Evolutionary conservation across 306 rosid genomes (phyloP), one percentile per base, ranked within the genome.

Genomic region (Cicer cuneatum): DNA sequence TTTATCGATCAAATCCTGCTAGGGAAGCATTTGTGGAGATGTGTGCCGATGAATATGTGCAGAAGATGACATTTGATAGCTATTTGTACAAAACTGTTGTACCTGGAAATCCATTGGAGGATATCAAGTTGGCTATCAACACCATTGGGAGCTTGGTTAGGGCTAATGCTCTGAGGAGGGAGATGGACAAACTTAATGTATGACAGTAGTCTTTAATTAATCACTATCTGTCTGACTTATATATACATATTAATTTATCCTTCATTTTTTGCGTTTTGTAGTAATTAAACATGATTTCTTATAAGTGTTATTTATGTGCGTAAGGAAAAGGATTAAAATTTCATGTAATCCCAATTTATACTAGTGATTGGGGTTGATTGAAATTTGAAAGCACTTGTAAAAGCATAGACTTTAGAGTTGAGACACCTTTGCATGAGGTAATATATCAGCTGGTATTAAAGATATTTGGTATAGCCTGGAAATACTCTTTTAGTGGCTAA

Each of bases 61-160:
- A 95, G 90, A 92, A 95, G 92, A 95, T 95, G 98, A 95, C 99
- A 2, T 95, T 92, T 69, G 99, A 95, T 67, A 90, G 98, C 83
- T 95, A 92, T 43, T 82, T 95, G 88, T 95, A 95, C 72, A 95
- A 95, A 84, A 85, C 87, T 51, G 99, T 92, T 77, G 97, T 75
- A 15, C 99, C 98, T 54, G 99, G 99, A 18, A 95, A 87, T 74
- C 99, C 98, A 1, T 72, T 83, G 86, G 80, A 95, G 45, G 99
- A 95, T 77, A 68, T 95, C 85, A 95, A 95, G 87, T 84, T 95
- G 89, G 99, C 97, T 15, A 87, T 95, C 71, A 95, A 87, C 71
- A 95, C 98, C 80, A 86, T 95, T 73, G 99, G 99, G 53, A 95
- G 98, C 87, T 84, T 95, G 78, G 91, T 92, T 62, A 90, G 99